A percentile compares a stretch with the other conserved stretches of the same genome.
Evolutionary conservation across 2,329 filamentous ascomycete genomes (phyloP).

Genomic region (Scedosporium aurantiacum): DNA sequence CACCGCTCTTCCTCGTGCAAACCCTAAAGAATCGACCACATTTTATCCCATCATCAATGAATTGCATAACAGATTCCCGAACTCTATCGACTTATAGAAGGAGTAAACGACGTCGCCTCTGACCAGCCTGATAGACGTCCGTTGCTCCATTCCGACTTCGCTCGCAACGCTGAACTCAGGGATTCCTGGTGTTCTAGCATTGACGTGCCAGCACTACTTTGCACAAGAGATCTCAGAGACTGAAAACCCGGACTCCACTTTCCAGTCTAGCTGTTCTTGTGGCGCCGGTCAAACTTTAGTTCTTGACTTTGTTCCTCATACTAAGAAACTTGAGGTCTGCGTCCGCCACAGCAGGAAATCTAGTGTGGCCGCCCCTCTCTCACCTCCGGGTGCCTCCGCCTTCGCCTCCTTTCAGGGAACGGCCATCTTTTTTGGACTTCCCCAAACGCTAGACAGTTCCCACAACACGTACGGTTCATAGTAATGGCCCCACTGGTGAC

Average conservation of each 20-base stretch:
- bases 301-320: neutral
- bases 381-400: neutral
- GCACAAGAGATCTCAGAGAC: neutral
- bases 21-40: neutral
- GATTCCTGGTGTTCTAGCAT: neutral
- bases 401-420: neutral
- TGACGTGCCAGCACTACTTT: neutral
- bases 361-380: neutral
- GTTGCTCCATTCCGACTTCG: neutral
- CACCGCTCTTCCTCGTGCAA: neutral
- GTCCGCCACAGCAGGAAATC: neutral
- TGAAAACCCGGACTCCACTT: neutral
- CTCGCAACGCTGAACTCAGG: neutral
- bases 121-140: neutral
- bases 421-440: neutral
- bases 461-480: neutral
- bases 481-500: neutral
- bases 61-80: neutral
- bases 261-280: neutral
- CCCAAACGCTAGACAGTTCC: neutral
- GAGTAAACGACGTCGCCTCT: neutral
- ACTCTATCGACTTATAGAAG: neutral
- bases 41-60: neutral
- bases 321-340: neutral
- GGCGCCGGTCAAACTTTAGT: neutral